Evolutionary conservation across 2,329 filamentous ascomycete species (phyloP).

Genomic region (Dothideomycetes sp.): DNA sequence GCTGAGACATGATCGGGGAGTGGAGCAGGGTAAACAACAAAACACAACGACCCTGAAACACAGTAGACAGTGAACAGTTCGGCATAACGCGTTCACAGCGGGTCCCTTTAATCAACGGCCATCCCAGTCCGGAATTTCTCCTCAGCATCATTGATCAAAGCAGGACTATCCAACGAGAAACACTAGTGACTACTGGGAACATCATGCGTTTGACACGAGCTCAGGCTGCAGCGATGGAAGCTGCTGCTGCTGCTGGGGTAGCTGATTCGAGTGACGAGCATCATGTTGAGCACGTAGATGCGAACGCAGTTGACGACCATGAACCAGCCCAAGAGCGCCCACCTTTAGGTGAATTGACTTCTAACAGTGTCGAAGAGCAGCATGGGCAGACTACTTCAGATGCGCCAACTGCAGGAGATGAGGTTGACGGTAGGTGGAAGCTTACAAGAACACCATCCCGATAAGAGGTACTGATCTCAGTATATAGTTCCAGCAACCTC

Average conservation of each 20-base stretch:
- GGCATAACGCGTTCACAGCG: too few species aligned
- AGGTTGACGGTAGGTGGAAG: slow-evolving; percentile 17
- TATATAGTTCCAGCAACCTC: not conserved
- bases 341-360: slow-evolving; percentile 33
- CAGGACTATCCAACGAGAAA: too few species aligned
- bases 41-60: too few species aligned
- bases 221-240: slow-evolving; percentile 30
- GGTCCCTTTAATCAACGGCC: too few species aligned
- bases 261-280: not conserved
- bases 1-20: too few species aligned
- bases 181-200: too few species aligned
- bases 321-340: slow-evolving; percentile 22
- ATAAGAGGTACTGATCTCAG: not conserved
- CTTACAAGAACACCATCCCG: not conserved
- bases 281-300: slow-evolving; percentile 20
- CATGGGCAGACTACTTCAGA: slow-evolving; percentile 19
- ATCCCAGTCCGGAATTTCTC: too few species aligned
- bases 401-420: slow-evolving; percentile 16
- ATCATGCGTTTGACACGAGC: slow-evolving; percentile 37
- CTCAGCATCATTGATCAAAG: too few species aligned
- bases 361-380: slow-evolving; percentile 23
- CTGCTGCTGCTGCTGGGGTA: not conserved
- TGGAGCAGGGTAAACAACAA: too few species aligned
- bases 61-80: too few species aligned
- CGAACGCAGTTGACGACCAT: slow-evolving; percentile 14